These are phyloP conservation scores for Persicaria tinctoria DNA, from an alignment of 148 eudicot genomes.

Conservation along the genomic window DNA sequence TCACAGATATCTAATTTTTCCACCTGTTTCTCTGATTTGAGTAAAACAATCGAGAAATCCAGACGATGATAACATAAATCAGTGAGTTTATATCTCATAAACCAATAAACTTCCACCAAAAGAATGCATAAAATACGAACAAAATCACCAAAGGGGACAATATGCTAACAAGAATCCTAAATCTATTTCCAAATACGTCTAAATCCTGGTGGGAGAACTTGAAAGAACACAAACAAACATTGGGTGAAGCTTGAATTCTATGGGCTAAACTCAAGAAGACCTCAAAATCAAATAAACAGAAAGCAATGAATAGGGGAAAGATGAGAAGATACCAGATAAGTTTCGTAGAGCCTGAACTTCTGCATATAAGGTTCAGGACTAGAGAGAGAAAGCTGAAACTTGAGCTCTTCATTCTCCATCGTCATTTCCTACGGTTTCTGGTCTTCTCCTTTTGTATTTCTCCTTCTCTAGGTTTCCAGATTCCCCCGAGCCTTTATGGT, in stretches of 20 bases:
- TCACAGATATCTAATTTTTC: neutral
- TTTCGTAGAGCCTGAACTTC: conserved; percentile 76
- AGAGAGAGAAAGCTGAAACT: conserved; percentile 26
- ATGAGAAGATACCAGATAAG: conserved; percentile 56
- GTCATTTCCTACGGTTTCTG: conserved; percentile 19
- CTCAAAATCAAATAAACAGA: neutral
- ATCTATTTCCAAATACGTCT: neutral
- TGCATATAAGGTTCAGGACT: conserved; percentile 49
- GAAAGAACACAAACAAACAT: neutral
- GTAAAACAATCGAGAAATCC: neutral
- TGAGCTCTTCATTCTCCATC: conserved; percentile 23
- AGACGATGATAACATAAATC: neutral
- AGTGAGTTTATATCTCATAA: neutral
- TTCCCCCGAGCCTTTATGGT: conserved; percentile 52
- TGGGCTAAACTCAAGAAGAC: neutral
- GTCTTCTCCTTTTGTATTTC: neutral
- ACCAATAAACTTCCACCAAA: neutral
- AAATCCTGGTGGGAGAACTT: neutral
- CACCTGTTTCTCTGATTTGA: neutral
- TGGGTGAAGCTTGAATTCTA: neutral
- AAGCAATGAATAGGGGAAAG: neutral
- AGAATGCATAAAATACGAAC: neutral
- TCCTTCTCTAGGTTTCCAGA: conserved; percentile 14
- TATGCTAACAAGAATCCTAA: neutral
- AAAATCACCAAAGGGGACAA: neutral